A percentile compares a stretch with the other conserved stretches of the same genome.
phyloP scores from a whole-genome alignment of 257 asterid genomes.

The Fraxinus americana region DNA sequence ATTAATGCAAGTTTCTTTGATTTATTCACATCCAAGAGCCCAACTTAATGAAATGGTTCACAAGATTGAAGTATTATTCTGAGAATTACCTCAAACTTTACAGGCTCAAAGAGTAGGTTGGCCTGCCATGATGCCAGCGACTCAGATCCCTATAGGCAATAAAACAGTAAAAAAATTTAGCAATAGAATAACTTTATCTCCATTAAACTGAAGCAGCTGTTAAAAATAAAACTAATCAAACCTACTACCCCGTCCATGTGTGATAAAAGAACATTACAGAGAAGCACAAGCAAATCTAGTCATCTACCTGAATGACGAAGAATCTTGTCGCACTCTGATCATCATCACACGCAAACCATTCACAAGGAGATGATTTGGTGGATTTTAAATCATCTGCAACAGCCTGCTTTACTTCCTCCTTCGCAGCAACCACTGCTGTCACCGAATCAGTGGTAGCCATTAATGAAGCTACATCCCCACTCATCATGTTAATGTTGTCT shows the following conservation, averaged over 20 bases:
- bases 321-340: constrained; percentile 49
- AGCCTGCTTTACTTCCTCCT: constrained; percentile 60
- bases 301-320: constrained; percentile 46
- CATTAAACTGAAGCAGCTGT: neutral
- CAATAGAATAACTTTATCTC: constrained; percentile 8
- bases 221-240: neutral
- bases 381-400: constrained; percentile 55
- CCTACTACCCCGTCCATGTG: neutral
- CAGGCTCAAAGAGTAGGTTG: constrained; percentile 88
- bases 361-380: constrained; percentile 46
- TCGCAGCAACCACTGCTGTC: constrained; percentile 53
- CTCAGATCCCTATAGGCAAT: constrained; percentile 75
- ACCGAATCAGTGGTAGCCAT: constrained; percentile 53
- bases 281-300: neutral
- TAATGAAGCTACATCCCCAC: constrained; percentile 41
- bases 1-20: neutral
- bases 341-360: constrained; percentile 58
- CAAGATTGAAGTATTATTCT: constrained; percentile 2
- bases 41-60: neutral
- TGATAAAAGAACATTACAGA: neutral
- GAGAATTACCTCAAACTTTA: constrained; percentile 83
- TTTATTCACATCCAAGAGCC: neutral
- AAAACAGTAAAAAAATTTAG: constrained; percentile 11
- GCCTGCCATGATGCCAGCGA: constrained; percentile 98
- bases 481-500: constrained; percentile 18